These are phyloP conservation scores for Mortierella sp. DNA, from an alignment of 371 early-diverging fungal species.

Conservation along the genomic window DNA sequence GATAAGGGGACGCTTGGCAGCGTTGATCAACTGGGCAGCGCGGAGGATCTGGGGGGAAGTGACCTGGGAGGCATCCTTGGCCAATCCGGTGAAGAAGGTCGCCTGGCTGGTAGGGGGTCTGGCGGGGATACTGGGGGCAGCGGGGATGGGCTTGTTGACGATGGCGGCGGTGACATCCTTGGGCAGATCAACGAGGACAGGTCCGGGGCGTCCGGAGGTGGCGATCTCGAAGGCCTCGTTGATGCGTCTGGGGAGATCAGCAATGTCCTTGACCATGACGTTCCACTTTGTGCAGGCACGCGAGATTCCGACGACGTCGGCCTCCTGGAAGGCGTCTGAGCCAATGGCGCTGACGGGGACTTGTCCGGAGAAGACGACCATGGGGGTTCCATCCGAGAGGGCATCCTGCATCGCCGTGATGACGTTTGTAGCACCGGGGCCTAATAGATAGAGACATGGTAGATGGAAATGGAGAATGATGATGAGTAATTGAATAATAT, in stretches of 20 bases:
- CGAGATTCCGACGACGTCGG: conserved; percentile 95
- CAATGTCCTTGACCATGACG: conserved; percentile 96
- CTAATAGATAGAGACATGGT: conserved; percentile 61
- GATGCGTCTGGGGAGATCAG: conserved; percentile 96
- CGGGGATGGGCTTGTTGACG: conserved; percentile 86
- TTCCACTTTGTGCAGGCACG: conserved; percentile 98
- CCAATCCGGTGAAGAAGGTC: conserved; percentile 56
- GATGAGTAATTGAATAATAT: too few species aligned
- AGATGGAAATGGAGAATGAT: neutral
- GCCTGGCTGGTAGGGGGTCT: conserved; percentile 72
- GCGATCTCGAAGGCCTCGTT: conserved; percentile 98
- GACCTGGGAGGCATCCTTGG: conserved; percentile 59
- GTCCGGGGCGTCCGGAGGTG: conserved; percentile 96
- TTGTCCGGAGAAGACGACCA: conserved; percentile 96
- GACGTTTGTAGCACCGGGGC: conserved; percentile 98
- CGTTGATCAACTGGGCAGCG: conserved; percentile 88
- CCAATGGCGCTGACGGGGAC: conserved; percentile 94
- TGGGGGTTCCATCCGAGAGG: conserved; percentile 92
- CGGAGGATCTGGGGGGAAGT: conserved; percentile 71
- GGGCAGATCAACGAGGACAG: conserved; percentile 97
- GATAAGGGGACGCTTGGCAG: conserved; percentile 92
- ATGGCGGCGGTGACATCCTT: conserved; percentile 96
- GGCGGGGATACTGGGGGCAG: conserved; percentile 75
- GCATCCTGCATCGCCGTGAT: conserved; percentile 99
- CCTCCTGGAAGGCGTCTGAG: conserved; percentile 98